phyloP scores from a whole-genome alignment of 179 eudicot species.

The Pouteria campechiana region DNA sequence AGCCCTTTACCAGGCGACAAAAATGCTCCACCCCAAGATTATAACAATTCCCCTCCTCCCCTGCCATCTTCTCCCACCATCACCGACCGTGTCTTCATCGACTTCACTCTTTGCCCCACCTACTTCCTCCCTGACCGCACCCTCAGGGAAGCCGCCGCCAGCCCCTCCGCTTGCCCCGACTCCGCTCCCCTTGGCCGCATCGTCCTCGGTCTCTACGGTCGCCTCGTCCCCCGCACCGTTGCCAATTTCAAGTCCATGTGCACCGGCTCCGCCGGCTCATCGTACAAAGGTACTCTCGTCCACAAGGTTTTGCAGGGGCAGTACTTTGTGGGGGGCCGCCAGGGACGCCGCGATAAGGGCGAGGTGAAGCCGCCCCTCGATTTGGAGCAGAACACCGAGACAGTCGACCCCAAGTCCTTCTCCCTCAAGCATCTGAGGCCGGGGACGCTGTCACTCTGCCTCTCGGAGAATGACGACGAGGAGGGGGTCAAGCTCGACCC shows the following conservation, averaged over 20 bases:
- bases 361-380: conserved; percentile 52
- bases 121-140: conserved; percentile 63
- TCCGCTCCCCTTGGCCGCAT: conserved; percentile 68
- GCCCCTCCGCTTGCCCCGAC: conserved; percentile 48
- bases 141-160: conserved; percentile 26
- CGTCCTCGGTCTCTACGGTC: conserved; percentile 81
- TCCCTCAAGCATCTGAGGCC: conserved; percentile 52
- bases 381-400: conserved; percentile 47
- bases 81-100: conserved; percentile 77
- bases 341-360: conserved; percentile 71
- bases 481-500: conserved; percentile 66
- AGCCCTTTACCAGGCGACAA: too few relatives aligned
- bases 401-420: conserved; percentile 57
- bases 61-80: conserved; percentile 65
- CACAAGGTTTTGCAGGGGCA: conserved; percentile 80
- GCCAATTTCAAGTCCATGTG: conserved; percentile 80
- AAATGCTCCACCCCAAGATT: conserved; percentile 12
- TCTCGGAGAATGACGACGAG: conserved; percentile 86
- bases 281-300: conserved; percentile 67
- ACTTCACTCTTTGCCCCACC: conserved; percentile 66
- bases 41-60: conserved; percentile 8
- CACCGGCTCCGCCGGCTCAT: conserved; percentile 27
- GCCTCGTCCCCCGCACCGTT: conserved; percentile 67
- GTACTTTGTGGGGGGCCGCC: conserved; percentile 61
- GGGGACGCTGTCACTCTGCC: conserved; percentile 65